These are phyloP conservation scores for Fusarium napiforme DNA, from an alignment of 2,329 filamentous ascomycete species.

Conservation along the genomic window DNA sequence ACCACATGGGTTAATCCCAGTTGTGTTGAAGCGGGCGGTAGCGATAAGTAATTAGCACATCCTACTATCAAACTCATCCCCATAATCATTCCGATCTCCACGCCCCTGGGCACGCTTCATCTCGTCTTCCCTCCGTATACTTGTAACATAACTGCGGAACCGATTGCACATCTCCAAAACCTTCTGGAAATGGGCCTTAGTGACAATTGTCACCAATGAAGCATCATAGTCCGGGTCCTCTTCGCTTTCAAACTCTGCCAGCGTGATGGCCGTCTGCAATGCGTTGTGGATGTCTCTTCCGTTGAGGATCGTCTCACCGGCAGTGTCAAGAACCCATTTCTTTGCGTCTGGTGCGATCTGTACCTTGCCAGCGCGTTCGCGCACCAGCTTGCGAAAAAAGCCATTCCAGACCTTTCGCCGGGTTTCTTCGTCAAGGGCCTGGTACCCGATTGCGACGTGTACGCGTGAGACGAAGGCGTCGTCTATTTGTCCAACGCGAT, in stretches of 20 bases:
- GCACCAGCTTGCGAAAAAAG: not conserved
- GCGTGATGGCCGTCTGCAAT: not conserved
- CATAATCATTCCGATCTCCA: not conserved
- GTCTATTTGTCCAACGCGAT: not conserved
- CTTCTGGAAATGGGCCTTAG: not conserved
- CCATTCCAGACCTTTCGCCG: not conserved
- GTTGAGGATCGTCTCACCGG: not conserved
- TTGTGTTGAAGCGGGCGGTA: rapidly evolving
- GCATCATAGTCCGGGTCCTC: not conserved
- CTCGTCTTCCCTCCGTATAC: not conserved
- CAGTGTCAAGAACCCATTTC: not conserved
- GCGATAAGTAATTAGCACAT: not conserved
- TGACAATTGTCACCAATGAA: not conserved
- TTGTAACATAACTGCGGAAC: not conserved
- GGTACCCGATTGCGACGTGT: not conserved
- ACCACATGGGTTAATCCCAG: rapidly evolving
- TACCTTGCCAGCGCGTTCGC: not conserved
- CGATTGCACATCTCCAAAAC: not conserved
- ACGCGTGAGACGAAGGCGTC: not conserved
- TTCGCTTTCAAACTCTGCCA: not conserved
- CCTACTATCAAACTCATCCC: not conserved
- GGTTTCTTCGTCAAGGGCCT: not conserved
- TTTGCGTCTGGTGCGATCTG: not conserved
- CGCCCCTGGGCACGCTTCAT: not conserved
- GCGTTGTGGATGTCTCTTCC: not conserved